Conservation (phyloP, 2,329 filamentous ascomycete species). For the Arthrinium puccinioides region DNA sequence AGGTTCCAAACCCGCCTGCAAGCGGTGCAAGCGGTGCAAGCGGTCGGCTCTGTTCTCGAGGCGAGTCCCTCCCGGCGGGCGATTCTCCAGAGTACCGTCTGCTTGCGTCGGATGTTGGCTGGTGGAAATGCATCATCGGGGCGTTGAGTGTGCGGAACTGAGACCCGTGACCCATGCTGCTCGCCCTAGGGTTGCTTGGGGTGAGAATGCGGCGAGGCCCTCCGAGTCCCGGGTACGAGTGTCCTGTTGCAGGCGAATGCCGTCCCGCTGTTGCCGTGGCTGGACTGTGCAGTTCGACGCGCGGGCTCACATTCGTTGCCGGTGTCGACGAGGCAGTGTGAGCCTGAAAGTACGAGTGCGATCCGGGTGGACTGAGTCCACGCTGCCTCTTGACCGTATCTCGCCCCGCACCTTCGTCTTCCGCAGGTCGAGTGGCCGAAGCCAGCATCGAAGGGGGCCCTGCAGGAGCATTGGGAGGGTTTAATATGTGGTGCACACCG, state of each 20-base stretch:
- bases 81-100: no score
- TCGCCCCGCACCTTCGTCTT: conserved; percentile 10
- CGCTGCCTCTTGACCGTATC: conserved; percentile 11
- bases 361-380: conserved; percentile 16
- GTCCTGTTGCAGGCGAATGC: conserved; percentile 19
- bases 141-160: no score
- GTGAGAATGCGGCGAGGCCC: conserved; percentile 44
- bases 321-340: no score
- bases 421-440: conserved; percentile 1
- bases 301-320: no score
- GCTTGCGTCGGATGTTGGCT: no score
- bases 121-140: no score
- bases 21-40: no score
- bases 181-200: conserved; percentile 49
- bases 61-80: no score
- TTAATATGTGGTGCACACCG: conserved; percentile 36
- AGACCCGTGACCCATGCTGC: conserved; percentile 35
- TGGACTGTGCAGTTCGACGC: no score
- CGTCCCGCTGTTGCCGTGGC: no score
- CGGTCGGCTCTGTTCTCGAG: no score
- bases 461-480: conserved; percentile 27
- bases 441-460: not conserved
- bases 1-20: no score
- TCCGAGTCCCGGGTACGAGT: conserved; percentile 22
- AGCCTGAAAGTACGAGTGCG: conserved; percentile 12